These are phyloP conservation scores for Gremmenia infestans DNA, from an alignment of 2,329 filamentous ascomycete species.

Conservation along the genomic window DNA sequence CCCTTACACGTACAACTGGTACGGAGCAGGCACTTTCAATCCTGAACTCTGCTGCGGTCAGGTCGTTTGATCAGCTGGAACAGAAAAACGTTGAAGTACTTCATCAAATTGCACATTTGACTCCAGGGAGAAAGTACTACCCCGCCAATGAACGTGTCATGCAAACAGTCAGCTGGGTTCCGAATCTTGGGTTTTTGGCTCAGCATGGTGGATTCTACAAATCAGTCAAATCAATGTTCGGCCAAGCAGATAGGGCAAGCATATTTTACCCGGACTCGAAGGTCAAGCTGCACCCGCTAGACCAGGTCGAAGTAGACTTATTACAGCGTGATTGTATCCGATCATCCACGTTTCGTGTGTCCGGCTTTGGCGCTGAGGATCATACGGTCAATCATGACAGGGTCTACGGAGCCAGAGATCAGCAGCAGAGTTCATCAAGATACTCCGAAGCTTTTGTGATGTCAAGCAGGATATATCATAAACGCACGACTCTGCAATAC, in stretches of 20 bases:
- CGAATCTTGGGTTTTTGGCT: neutral
- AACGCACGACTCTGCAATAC: neutral
- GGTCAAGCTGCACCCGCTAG: neutral
- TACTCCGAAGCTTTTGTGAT: conserved; percentile 3
- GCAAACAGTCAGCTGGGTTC: conserved; percentile 36
- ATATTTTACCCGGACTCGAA: conserved; percentile 5
- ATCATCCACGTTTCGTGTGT: conserved; percentile 29
- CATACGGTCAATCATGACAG: conserved; percentile 4
- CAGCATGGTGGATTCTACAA: conserved; percentile 9
- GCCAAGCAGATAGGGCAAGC: neutral
- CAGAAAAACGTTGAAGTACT: conserved; percentile 33
- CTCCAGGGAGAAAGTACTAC: conserved; percentile 41
- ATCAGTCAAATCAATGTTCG: conserved; percentile 2
- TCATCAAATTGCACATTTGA: conserved; percentile 34
- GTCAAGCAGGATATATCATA: conserved; percentile 1
- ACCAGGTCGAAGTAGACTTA: conserved; percentile 11
- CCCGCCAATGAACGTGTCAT: conserved; percentile 35
- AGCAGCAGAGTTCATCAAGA: neutral
- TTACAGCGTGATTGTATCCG: conserved; percentile 28
- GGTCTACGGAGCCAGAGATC: conserved; percentile 2
- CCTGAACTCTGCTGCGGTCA: conserved; percentile 42
- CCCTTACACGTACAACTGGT: conserved; percentile 43
- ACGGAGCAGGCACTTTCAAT: conserved; percentile 48
- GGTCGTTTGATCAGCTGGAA: conserved; percentile 40
- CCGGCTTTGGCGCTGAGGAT: conserved; percentile 35